Evolutionary conservation across 2,329 filamentous ascomycete genomes (phyloP), one percentile per base, ranked within the genome.

Genomic region (Endoconidiophora laricicola): DNA sequence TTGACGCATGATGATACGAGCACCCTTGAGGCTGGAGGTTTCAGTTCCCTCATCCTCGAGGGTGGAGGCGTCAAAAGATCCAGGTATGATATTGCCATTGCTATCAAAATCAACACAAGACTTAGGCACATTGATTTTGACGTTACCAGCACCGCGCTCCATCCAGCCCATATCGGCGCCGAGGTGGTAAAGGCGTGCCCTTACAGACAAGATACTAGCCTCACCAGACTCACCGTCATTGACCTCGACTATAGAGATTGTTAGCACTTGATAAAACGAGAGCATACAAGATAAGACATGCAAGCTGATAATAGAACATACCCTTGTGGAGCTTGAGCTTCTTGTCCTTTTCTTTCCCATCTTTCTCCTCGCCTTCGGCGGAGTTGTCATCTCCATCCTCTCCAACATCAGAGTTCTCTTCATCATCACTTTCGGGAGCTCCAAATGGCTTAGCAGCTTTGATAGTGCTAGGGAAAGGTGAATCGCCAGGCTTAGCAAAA

Each of bases 161-260:
- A 90, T 90, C 90, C 90, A 96, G 44, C 79, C 79, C 49, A 75
- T 73, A 36, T 71, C 70, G 55, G 77, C 77, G 56, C 83, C 78
- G 58, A 91, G 83, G 52, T 81, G 75, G 67, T 86, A 96, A 52
- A 96, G 76, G 64, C 93, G 94, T 18, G 86, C 83, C 56, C 88
- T 81, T 53, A 83, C 78, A 42, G 78, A 74, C 60, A 90, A 76
- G 45, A 86, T 67, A 1, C 83, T 90, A 18, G 72, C 71, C 62
- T 96, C 90, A 45, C 79, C 79, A 58, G 87, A 79, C 65, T 96
- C 90, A 50, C 90, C 90, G 47, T 91, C 90, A 61, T 94, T 83
- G 40, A 90, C 76, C 44, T 69, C 67, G 24, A 80, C 77, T 88
- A 46, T 49, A 49, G 23, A 26, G 5, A 29, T 10, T 42, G 45